phyloP scores from a whole-genome alignment of 2,329 filamentous ascomycete species.

The Bretziella fagacearum region DNA sequence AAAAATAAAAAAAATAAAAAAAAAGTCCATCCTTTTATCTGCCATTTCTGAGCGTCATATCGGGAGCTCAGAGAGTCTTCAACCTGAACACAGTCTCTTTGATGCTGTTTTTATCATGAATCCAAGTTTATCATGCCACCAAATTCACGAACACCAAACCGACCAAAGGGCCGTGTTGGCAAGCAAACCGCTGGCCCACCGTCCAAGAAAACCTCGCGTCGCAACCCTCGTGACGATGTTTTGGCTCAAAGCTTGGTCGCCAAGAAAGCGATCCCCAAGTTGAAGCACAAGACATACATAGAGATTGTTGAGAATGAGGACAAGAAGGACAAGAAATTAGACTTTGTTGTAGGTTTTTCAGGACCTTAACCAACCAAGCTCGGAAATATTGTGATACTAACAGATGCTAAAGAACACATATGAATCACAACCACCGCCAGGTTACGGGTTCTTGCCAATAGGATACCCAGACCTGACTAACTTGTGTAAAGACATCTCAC shows the following conservation, averaged over 20 bases:
- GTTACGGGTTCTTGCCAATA: constrained; percentile 45
- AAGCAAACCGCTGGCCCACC: neutral
- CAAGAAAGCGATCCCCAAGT: constrained; percentile 26
- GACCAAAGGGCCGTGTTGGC: neutral
- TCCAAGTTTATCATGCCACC: neutral
- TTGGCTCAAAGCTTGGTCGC: constrained; percentile 20
- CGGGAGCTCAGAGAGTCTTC: too few species aligned
- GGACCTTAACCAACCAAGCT: neutral
- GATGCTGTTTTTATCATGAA: neutral
- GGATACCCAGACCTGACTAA: constrained; percentile 44
- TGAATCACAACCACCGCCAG: constrained; percentile 35
- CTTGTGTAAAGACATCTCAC: constrained; percentile 47
- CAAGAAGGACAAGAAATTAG: constrained; percentile 43
- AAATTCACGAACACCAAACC: neutral
- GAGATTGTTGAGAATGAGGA: constrained; percentile 48
- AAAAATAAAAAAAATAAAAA: too few species aligned
- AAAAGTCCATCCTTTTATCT: too few species aligned
- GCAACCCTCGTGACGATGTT: neutral
- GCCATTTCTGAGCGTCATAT: too few species aligned
- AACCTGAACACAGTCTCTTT: too few species aligned
- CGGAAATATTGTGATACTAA: constrained; percentile 10
- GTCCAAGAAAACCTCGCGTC: neutral
- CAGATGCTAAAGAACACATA: constrained; percentile 32
- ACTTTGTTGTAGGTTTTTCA: constrained; percentile 34
- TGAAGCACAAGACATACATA: constrained; percentile 45